phyloP scores from a whole-genome alignment of 352 stramenopile genomes.

The Pythium brassicae region DNA sequence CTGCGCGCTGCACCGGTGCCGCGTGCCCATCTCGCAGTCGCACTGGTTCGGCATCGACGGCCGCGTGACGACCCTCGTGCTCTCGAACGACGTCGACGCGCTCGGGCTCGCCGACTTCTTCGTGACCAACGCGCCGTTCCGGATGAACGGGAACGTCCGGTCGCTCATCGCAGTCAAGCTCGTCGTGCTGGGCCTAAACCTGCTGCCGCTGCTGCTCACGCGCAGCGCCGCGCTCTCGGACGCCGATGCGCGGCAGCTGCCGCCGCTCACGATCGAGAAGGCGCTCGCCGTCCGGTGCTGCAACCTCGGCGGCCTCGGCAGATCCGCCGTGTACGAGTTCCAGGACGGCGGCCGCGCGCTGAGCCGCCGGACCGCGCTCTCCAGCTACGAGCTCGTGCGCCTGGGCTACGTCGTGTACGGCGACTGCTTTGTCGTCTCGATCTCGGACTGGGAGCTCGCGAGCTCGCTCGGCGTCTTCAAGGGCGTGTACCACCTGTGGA shows the following conservation, averaged over 20 bases:
- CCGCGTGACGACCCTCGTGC: too few species aligned
- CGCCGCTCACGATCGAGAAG: too few species aligned
- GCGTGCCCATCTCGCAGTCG: not conserved
- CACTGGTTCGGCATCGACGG: too few species aligned
- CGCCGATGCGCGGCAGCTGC: too few species aligned
- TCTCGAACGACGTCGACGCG: not conserved
- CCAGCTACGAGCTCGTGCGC: slow-evolving; percentile 6
- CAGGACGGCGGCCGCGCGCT: too few species aligned
- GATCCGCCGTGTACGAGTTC: too few species aligned
- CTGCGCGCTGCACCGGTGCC: slow-evolving; percentile 5
- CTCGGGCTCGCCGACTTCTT: slow-evolving; percentile 2
- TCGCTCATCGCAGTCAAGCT: not conserved
- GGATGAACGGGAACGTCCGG: slow-evolving; percentile 2
- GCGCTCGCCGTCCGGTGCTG: too few species aligned
- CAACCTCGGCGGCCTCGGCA: too few species aligned
- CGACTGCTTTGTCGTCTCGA: slow-evolving; percentile 2
- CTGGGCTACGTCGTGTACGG: slow-evolving; percentile 5
- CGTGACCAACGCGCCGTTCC: not conserved
- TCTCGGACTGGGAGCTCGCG: slow-evolving; percentile 7
- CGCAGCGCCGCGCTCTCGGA: not conserved
- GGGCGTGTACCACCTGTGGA: too few species aligned
- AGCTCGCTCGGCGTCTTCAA: too few species aligned
- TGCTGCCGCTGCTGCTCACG: not conserved
- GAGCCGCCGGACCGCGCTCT: not conserved
- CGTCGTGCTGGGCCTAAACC: not conserved